phyloP scores from a whole-genome alignment of 2,329 filamentous ascomycete genomes.

The Curvularia verruculosa region DNA sequence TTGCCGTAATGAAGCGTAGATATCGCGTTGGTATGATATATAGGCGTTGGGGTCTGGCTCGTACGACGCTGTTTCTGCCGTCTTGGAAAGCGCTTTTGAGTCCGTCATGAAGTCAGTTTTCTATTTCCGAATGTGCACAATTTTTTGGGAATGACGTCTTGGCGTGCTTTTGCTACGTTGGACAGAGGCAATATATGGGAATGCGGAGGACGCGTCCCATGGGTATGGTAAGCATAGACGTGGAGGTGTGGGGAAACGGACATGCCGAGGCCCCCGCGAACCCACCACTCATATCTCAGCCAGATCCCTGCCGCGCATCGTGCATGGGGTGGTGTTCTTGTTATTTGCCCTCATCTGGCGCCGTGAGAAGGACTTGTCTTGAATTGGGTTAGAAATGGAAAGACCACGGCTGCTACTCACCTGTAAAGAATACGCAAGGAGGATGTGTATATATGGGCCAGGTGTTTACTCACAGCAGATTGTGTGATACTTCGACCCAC shows the following conservation, averaged over 20 bases:
- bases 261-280: background rate
- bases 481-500: constrained; percentile 4
- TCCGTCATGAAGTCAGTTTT: constrained; percentile 2
- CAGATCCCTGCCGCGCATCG: background rate
- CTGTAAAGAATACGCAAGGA: background rate
- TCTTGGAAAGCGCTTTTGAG: constrained; percentile 1
- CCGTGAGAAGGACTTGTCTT: background rate
- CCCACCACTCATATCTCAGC: background rate
- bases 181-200: background rate
- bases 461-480: background rate
- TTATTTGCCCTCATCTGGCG: background rate
- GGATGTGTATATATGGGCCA: background rate
- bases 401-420: background rate
- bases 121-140: no score
- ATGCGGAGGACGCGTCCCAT: background rate
- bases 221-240: background rate
- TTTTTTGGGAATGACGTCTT: background rate
- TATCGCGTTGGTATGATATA: constrained; percentile 44
- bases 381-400: background rate
- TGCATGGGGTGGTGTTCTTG: background rate
- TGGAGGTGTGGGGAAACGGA: background rate
- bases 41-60: constrained; percentile 47
- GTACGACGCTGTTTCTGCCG: constrained; percentile 25
- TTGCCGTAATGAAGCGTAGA: constrained; percentile 46
- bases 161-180: background rate